Evolutionary conservation across 208 protist species (phyloP).

Genomic region (Lotmaria passim): DNA sequence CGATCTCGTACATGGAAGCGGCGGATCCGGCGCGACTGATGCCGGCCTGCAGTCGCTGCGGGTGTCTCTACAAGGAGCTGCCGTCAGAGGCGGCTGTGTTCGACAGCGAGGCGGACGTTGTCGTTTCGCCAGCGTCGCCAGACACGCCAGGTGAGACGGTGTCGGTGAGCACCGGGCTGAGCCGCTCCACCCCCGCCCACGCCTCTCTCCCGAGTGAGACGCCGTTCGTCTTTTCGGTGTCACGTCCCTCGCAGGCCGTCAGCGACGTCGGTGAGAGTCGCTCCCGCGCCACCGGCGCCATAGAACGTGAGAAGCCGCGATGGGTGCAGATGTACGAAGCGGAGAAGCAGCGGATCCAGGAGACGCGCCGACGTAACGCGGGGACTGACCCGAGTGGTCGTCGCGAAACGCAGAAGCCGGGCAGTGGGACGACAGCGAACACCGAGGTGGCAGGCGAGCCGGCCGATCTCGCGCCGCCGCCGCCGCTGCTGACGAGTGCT

Average conservation of each 20-base stretch:
- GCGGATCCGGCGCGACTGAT: slow-evolving; percentile 70
- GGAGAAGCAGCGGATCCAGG: slow-evolving; percentile 28
- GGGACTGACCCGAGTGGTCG: not conserved
- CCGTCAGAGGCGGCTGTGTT: slow-evolving; percentile 7
- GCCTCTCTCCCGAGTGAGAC: slow-evolving; percentile 6
- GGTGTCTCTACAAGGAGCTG: slow-evolving; percentile 62
- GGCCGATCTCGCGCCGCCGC: not conserved
- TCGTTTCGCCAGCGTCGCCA: not conserved
- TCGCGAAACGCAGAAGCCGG: slow-evolving; percentile 16
- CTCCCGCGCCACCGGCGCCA: slow-evolving; percentile 3
- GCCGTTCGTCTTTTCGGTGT: not conserved
- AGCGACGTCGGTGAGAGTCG: slow-evolving; percentile 15
- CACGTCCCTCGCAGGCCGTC: not conserved
- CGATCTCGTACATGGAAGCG: slow-evolving; percentile 75
- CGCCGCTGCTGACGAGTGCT: not conserved
- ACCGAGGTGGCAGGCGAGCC: not conserved
- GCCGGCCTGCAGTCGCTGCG: slow-evolving; percentile 76
- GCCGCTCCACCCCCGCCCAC: not conserved
- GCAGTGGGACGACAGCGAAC: not conserved
- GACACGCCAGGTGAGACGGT: not conserved
- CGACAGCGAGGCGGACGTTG: slow-evolving; percentile 3
- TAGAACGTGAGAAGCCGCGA: slow-evolving; percentile 39
- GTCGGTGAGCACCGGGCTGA: not conserved
- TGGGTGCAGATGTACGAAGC: slow-evolving; percentile 53
- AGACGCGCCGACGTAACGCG: slow-evolving; percentile 1